These are phyloP conservation scores for Blastobotrys terrestris DNA, from an alignment of 805 yeast species.

Conservation along the genomic window DNA sequence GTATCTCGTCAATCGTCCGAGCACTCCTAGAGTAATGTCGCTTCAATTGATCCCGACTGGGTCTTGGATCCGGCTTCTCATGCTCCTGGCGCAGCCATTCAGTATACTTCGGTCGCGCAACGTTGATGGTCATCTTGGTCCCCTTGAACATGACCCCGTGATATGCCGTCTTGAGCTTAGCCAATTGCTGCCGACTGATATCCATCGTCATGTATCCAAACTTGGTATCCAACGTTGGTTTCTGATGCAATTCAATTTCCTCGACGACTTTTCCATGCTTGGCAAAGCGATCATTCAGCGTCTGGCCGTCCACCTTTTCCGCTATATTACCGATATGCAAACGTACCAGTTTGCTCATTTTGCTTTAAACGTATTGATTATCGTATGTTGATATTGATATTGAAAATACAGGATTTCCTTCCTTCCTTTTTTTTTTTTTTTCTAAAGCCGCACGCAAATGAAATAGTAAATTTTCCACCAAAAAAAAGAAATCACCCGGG, in stretches of 20 bases:
- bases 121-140: constrained; percentile 49
- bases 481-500: background rate
- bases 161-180: constrained; percentile 48
- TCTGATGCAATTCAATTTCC: constrained; percentile 48
- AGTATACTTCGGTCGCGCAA: constrained; percentile 53
- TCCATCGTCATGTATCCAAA: constrained; percentile 66
- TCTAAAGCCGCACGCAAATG: background rate
- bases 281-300: constrained; percentile 48
- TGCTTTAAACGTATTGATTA: too few species aligned
- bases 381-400: too few species aligned
- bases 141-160: constrained; percentile 77
- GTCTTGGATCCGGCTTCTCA: constrained; percentile 34
- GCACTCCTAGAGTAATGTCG: constrained; percentile 29
- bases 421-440: constrained; percentile 1
- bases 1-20: constrained; percentile 33
- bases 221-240: constrained; percentile 44
- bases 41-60: constrained; percentile 25
- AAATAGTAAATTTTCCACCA: background rate
- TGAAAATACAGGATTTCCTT: too few species aligned
- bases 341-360: constrained; percentile 21
- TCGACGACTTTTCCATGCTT: constrained; percentile 53
- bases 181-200: constrained; percentile 41
- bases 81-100: constrained; percentile 43
- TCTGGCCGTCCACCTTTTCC: constrained; percentile 39
- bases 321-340: constrained; percentile 70